Evolutionary conservation across 2,329 filamentous ascomycete species (phyloP).

Genomic region (Chaetomiaceae sp.): DNA sequence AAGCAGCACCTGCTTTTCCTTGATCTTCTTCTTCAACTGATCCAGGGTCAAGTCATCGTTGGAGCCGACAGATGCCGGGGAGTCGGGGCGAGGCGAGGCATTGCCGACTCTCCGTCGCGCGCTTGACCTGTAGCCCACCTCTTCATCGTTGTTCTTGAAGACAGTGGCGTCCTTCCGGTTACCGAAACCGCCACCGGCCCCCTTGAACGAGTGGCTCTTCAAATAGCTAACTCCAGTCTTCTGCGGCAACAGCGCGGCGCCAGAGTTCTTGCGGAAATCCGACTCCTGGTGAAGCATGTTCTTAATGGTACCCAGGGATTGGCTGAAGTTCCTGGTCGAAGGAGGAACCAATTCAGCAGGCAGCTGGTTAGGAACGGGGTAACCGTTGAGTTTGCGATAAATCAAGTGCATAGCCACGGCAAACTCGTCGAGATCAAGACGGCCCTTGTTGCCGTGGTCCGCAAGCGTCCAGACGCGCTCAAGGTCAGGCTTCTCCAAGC

Average conservation of each 20-base stretch:
- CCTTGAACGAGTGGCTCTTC: conserved; percentile 88
- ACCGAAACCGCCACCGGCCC: conserved; percentile 50
- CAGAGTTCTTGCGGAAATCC: conserved; percentile 80
- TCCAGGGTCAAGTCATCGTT: conserved; percentile 81
- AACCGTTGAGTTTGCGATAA: conserved; percentile 93
- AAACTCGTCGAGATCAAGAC: conserved; percentile 93
- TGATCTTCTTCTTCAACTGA: conserved; percentile 85
- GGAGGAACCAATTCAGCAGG: conserved; percentile 91
- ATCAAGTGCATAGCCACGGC: conserved; percentile 99
- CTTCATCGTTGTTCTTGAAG: conserved; percentile 93
- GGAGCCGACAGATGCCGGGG: conserved; percentile 62
- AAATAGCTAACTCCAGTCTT: conserved; percentile 98
- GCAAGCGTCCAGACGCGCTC: conserved; percentile 93
- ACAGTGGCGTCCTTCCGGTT: conserved; percentile 91
- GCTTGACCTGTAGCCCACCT: conserved; percentile 87
- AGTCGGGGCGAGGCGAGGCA: conserved; percentile 73
- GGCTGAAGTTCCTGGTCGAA: conserved; percentile 87
- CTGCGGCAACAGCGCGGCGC: conserved; percentile 85
- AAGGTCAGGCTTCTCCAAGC: conserved; percentile 81
- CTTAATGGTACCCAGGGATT: conserved; percentile 90
- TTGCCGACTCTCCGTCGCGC: conserved; percentile 78
- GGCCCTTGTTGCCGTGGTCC: conserved; percentile 89
- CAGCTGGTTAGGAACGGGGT: conserved; percentile 80
- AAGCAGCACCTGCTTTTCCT: conserved; percentile 87
- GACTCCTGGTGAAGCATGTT: conserved; percentile 85